Base-by-base conservation (phyloP, 1,139 yeast genomes). In the Sugiyamaella pinicola region DNA sequence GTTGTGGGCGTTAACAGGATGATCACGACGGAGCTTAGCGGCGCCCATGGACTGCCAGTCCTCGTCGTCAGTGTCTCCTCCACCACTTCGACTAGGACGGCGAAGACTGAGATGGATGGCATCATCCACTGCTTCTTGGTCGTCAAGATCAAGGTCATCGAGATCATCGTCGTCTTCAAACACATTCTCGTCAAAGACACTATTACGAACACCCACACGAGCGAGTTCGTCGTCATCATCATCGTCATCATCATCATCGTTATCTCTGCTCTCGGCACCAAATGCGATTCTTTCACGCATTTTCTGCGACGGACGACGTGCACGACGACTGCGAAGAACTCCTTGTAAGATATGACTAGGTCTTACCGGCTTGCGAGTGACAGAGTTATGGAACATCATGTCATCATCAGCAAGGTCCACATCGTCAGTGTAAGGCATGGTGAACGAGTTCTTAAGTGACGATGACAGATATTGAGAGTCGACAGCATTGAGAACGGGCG, bases 41-140 rank as follows among this genome's bases (percentile, higher is more conserved):
- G 96, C 89, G 1, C 96, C 97, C 51, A 90, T 85, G 0, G 89
- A 74, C 58, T 84, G 87, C 98, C 98, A 90, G 70, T 90, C 97
- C 68, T 90, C 98, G 66, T 91, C 97, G 69, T 90, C 98, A 0
- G 96, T 88, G 63, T 87, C 84, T 12, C 56, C 60, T 8, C 51
- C 41, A 8, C 53, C 46, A 37, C 39, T 34, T 18, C 52, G 54
- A 35, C 43, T 45, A 44, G 35, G 43, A 7, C 55, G 49, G 12
- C 54, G 49, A 39, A 47, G 3, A 47, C 21, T 31, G n/a, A 37
- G 31, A 29, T 46, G 50, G 18, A 51, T 53, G 19, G 54, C 51
- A 45, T 41, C 55, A 15, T 48, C 52, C 41, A 47, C 26, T 21
- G 49, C 54, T 13, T 51, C 54, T 18, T 43, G 47, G 33, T 49